Percentiles rank a stretch among this genome's conserved stretches.
These are phyloP conservation scores for Ceratobasidium sp. DNA, from an alignment of 1,284 basidiomycete genomes.

Conservation along the genomic window DNA sequence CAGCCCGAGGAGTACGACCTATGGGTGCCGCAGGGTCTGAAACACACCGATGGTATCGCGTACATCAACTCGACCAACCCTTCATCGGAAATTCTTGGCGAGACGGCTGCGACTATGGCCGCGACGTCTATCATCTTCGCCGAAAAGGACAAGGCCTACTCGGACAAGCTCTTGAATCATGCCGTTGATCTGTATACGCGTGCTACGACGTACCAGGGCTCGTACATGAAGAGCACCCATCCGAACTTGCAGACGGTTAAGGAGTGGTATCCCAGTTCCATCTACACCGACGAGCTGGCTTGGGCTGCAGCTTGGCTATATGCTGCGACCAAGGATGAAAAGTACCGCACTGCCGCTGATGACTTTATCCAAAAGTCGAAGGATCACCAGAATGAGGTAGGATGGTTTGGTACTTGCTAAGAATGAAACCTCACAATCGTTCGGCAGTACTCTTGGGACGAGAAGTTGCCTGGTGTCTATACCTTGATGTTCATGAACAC, in stretches of 20 bases:
- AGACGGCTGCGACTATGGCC: slow-evolving; percentile 38
- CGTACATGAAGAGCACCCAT: slow-evolving; percentile 40
- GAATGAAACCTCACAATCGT: neutral
- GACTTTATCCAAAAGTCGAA: slow-evolving; percentile 34
- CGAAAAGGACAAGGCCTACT: slow-evolving; percentile 36
- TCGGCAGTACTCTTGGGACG: slow-evolving; percentile 40
- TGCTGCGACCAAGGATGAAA: slow-evolving; percentile 38
- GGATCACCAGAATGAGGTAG: slow-evolving; percentile 36
- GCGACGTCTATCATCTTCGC: slow-evolving; percentile 40
- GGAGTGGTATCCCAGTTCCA: slow-evolving; percentile 40
- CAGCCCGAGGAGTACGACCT: slow-evolving; percentile 41
- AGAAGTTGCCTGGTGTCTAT: slow-evolving; percentile 39
- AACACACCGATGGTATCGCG: slow-evolving; percentile 38
- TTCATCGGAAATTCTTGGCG: slow-evolving; percentile 41
- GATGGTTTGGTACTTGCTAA: neutral
- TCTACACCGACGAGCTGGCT: slow-evolving; percentile 39
- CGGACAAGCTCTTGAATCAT: slow-evolving; percentile 34
- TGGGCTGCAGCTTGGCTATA: slow-evolving; percentile 41
- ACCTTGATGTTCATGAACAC: slow-evolving; percentile 35
- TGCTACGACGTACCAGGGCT: slow-evolving; percentile 38
- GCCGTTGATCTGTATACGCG: slow-evolving; percentile 39
- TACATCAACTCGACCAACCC: slow-evolving; percentile 41
- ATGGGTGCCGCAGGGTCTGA: slow-evolving; percentile 36
- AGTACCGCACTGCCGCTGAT: slow-evolving; percentile 32
- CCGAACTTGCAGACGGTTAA: slow-evolving; percentile 40